Percentiles rank a stretch among this genome's conserved stretches.
These are phyloP conservation scores for Diutina scorzettiae DNA, from an alignment of 1,139 yeast genomes.

Conservation along the genomic window DNA sequence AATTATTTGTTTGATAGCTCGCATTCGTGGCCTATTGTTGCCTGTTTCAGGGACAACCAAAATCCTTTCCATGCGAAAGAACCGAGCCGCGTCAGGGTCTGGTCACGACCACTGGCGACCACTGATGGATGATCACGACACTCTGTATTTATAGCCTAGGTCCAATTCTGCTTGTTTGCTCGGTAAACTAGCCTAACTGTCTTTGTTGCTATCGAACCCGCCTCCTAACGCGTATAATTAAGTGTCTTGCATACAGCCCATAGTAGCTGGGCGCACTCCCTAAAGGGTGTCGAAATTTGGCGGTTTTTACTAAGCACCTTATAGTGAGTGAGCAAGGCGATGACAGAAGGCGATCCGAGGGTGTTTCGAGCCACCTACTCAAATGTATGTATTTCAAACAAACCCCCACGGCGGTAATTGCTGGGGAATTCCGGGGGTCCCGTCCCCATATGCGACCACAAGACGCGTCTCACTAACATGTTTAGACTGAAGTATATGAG, in stretches of 20 bases:
- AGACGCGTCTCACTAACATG: not conserved
- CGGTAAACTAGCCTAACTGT: no score
- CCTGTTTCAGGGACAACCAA: no score
- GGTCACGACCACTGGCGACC: no score
- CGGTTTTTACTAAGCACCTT: not conserved
- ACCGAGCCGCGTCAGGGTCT: no score
- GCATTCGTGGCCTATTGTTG: no score
- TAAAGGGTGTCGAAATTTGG: not conserved
- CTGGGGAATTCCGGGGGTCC: not conserved
- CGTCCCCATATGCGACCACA: not conserved
- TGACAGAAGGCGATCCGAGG: slow-evolving; percentile 8
- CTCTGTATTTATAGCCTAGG: no score
- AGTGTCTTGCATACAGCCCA: slow-evolving; percentile 3
- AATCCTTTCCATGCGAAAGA: no score
- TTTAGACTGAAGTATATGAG: slow-evolving; percentile 37
- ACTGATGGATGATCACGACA: no score
- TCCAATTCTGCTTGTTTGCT: no score
- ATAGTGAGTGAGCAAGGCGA: no score
- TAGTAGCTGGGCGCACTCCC: slow-evolving; percentile 5
- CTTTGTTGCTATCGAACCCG: not conserved
- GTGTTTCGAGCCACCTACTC: slow-evolving; percentile 12
- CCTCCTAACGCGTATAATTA: slow-evolving; percentile 5
- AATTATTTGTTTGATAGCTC: no score
- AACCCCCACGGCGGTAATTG: not conserved
- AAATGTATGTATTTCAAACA: slow-evolving; percentile 9